Base-by-base conservation (phyloP, 192 early-diverging fungal species). In the Coemansia sp. region DNA sequence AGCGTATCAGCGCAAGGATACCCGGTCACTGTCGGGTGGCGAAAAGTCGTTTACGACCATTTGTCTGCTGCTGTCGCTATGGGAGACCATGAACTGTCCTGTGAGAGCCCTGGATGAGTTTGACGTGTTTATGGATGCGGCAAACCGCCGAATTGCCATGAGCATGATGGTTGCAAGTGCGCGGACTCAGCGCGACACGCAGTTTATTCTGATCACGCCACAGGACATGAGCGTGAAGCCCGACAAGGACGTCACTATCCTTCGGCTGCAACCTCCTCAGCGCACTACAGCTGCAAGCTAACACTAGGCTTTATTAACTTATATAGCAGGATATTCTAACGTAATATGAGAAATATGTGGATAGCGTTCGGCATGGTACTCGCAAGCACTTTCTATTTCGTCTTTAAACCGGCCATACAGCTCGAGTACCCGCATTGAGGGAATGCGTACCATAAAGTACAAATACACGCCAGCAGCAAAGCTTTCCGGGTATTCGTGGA, bases 111-210 rank as follows among this genome's bases (percentile, higher is more conserved):
- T 99, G 62, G 97, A 99, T 64, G 97, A 99, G 82, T 99, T 96
- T 83, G 97, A 98, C 67, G 94, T 99, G 17, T 99, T 93, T 60
- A 96, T 94, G 94, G 97, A 99, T 69, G 91, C 93, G 3, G 94
- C 96, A n/a, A 98, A 98, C 68, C 84, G 97, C 5, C 65, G 77
- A 23, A 85, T 88, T 53, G 88, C 83, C 32, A 96, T 96, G 91
- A 62, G 81, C 37, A 85, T 94, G 85, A 86, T 99, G 84, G 85
- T 96, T 56, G 85, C 84, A 43, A 80, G 87, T 12, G 96, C 96
- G 8, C 80, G 85, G 41, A 79, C 82, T 6, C 79, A 80, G 18
- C 71, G 60, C 42, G 80, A 84, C 11, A 82, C 85, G 11, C 96
- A 99, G 80, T 99, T 94, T 74, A 94, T 97, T 37, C 76, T 99